Conservation (phyloP, 176 grass and related monocot species). For the Pontederia paniculata region DNA sequence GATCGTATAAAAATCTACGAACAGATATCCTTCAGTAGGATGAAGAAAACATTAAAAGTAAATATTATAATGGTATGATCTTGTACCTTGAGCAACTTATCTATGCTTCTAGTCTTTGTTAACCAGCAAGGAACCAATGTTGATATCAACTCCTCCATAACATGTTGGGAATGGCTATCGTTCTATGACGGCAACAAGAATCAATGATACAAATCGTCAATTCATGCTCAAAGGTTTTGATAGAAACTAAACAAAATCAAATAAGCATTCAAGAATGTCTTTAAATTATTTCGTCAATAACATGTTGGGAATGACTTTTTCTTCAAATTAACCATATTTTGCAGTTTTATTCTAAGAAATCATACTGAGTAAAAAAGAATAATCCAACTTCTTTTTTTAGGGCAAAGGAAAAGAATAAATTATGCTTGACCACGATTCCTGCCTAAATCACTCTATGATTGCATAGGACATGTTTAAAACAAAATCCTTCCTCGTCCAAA, state of each 20-base stretch:
- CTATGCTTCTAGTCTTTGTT: constrained; percentile 59
- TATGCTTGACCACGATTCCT: too few relatives aligned
- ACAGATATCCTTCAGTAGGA: background rate
- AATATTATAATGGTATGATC: constrained; percentile 20
- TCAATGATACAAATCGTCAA: constrained; percentile 13
- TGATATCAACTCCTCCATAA: constrained; percentile 71
- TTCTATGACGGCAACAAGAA: constrained; percentile 29
- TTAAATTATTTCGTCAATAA: too few relatives aligned
- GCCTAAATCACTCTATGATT: too few relatives aligned
- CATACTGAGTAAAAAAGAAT: too few relatives aligned
- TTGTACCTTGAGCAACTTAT: constrained; percentile 69
- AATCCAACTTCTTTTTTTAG: too few relatives aligned
- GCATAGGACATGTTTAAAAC: too few relatives aligned
- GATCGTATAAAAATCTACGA: constrained; percentile 87
- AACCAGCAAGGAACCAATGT: constrained; percentile 82
- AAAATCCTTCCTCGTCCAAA: background rate
- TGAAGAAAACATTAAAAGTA: constrained; percentile 2
- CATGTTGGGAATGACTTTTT: too few relatives aligned
- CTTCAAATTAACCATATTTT: too few relatives aligned
- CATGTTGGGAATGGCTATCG: constrained; percentile 65
- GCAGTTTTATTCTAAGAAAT: too few relatives aligned
- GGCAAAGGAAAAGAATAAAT: too few relatives aligned
- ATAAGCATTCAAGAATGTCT: too few relatives aligned
- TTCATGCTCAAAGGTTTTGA: background rate
- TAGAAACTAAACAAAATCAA: constrained; percentile 1